Base-by-base conservation (phyloP, 2,329 filamentous ascomycete genomes). In the Colletotrichum lindemuthianum region DNA sequence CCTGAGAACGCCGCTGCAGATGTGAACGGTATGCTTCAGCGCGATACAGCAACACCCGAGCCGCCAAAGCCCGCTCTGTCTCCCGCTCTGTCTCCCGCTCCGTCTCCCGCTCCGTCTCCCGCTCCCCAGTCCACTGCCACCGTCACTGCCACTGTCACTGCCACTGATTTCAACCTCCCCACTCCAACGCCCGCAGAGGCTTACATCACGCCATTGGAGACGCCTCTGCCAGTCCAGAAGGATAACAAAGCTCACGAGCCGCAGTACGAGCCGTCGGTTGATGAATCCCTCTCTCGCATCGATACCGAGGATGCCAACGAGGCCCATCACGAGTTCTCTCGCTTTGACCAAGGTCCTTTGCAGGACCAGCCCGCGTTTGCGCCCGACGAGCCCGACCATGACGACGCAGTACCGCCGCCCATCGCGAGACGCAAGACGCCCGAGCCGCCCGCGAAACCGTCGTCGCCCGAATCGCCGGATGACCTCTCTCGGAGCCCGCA, bases 331-430 rank as follows among this genome's bases (percentile, higher is more conserved):
- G 89, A 89, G 60, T 88, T 88, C 69, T 80, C 85, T 13, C 83
- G 81, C 32, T 98, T 98, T 73, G 91, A 96, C 72, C 95, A 98
- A 78, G 96, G 94, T 2, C 96, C 96, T 2, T 84, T 97, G 32
- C 77, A 86, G 9, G 93, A 98, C 60, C 91, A 96, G 75, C 95
- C 96, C 3, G 92, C 93, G 1, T 97, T 96, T 72, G 83, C 87
- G 10, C 92, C 92, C 0, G 82, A 89, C 12, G 81, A 82, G 33
- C 81, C 81, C 40, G 78, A 24, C 24, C 4, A 77, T 6, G 79
- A 85, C 8, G 84, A 83, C 48, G 81, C 81, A 4, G 73, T 78
- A 2, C 84, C 85, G 24, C 82, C 84, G 2, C 83, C 85, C 1
- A 87, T 86, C 65, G 77, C 80, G 11, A 79, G 84, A 24, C 79